Evolutionary conservation across 2,329 filamentous ascomycete genomes (phyloP).

Genomic region (Phaeosphaeriaceae sp.): DNA sequence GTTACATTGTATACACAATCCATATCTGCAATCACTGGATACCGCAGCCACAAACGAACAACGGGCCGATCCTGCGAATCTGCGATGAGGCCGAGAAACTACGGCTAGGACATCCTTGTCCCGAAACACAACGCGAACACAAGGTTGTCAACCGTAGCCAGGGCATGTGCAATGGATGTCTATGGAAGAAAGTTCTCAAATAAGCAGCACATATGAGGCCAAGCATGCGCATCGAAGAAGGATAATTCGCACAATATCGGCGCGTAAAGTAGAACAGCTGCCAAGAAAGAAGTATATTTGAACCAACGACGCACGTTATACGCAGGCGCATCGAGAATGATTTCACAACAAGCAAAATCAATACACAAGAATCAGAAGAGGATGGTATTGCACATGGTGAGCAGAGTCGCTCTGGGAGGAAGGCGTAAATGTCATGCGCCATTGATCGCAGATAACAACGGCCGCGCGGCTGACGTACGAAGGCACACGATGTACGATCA

Average conservation of each 20-base stretch:
- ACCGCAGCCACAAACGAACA: constrained; percentile 33
- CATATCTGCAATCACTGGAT: constrained; percentile 43
- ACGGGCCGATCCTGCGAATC: constrained; percentile 36
- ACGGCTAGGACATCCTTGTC: constrained; percentile 35
- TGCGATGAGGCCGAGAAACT: constrained; percentile 36
- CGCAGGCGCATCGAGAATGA: background rate
- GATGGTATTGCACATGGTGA: background rate
- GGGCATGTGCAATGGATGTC: constrained; percentile 39
- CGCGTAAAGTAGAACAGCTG: background rate
- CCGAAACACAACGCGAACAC: constrained; percentile 35
- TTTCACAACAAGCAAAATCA: background rate
- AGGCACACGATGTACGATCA: background rate
- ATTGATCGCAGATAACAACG: background rate
- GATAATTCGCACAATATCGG: background rate
- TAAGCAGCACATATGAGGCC: background rate
- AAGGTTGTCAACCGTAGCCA: constrained; percentile 40
- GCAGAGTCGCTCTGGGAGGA: background rate
- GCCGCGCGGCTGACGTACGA: background rate
- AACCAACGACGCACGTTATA: background rate
- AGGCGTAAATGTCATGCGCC: background rate
- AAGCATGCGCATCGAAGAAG: background rate
- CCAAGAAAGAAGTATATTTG: background rate
- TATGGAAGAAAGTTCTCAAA: constrained; percentile 35
- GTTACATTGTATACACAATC: constrained; percentile 41
- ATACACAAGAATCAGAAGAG: background rate